Evolutionary conservation across 805 yeast genomes (phyloP).

Genomic region (Yarrowia sp.): DNA sequence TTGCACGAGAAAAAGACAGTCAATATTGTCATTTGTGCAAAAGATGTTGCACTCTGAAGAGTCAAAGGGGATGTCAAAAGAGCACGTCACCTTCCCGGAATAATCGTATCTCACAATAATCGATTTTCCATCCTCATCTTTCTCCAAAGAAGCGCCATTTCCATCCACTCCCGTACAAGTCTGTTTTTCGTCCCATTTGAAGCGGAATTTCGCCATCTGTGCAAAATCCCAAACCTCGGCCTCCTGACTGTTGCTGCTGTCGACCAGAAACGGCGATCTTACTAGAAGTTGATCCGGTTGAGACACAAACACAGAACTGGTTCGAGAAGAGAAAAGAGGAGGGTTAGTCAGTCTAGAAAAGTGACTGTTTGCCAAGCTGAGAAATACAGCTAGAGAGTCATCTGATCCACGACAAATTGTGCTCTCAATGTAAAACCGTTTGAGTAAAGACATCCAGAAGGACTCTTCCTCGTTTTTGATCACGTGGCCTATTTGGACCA

Average conservation of each 20-base stretch:
- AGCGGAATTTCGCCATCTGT: neutral
- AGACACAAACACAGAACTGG: neutral
- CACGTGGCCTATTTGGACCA: neutral
- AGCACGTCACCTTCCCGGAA: neutral
- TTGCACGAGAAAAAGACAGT: neutral
- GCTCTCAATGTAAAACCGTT: neutral
- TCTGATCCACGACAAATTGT: neutral
- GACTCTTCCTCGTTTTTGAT: neutral
- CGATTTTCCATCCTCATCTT: neutral
- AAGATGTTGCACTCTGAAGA: neutral
- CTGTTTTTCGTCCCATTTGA: neutral
- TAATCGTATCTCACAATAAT: neutral
- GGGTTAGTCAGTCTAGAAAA: neutral
- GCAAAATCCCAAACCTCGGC: conserved; percentile 2
- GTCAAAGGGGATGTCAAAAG: neutral
- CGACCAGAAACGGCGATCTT: neutral
- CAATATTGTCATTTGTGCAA: neutral
- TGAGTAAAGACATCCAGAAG: neutral
- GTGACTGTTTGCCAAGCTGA: neutral
- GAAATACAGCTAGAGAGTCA: neutral
- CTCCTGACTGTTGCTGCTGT: neutral
- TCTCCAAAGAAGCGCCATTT: neutral
- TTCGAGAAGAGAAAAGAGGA: neutral
- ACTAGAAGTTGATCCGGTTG: neutral
- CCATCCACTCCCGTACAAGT: neutral